Evolutionary conservation across 202 grass and related monocot genomes (phyloP).

Genomic region (Setaria italica): DNA sequence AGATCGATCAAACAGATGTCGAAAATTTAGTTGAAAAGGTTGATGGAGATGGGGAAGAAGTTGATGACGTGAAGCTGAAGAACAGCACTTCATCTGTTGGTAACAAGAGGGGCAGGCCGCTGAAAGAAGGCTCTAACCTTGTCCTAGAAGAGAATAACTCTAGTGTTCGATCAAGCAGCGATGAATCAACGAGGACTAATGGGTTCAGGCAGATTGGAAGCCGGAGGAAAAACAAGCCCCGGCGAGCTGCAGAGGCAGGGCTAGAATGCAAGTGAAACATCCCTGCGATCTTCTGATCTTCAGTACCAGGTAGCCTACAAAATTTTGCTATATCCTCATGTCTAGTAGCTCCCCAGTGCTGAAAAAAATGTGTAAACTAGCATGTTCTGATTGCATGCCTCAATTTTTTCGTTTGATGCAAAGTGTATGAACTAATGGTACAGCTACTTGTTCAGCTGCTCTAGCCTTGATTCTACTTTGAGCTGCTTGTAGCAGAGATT

Average conservation of each 20-base stretch:
- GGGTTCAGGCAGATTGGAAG: conserved; percentile 75
- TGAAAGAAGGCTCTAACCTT: conserved; percentile 56
- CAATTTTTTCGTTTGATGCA: conserved; percentile 32
- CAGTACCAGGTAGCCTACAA: conserved; percentile 39
- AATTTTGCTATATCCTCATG: conserved; percentile 3
- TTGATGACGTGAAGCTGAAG: conserved; percentile 46
- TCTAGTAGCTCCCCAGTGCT: conserved; percentile 23
- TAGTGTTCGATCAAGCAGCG: conserved; percentile 51
- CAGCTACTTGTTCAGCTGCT: conserved; percentile 23
- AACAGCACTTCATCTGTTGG: conserved; percentile 39
- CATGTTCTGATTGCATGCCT: conserved; percentile 33
- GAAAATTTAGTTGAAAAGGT: conserved; percentile 55
- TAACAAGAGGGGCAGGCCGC: conserved; percentile 61
- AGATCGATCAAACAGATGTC: conserved; percentile 56
- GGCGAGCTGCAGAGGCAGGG: conserved; percentile 71
- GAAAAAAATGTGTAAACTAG: conserved; percentile 43
- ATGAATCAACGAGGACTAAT: conserved; percentile 60
- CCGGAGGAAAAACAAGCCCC: conserved; percentile 73
- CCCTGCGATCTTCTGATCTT: conserved; percentile 31
- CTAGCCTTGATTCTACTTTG: conserved; percentile 31
- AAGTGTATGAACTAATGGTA: conserved; percentile 46
- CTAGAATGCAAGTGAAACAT: conserved; percentile 70
- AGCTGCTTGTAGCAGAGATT: conserved; percentile 28
- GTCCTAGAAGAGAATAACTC: conserved; percentile 55
- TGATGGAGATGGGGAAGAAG: conserved; percentile 51